Percentiles rank a stretch among this genome's conserved stretches.
phyloP scores from a whole-genome alignment of 2,329 filamentous ascomycete genomes.

The Teratosphaeria destructans region DNA sequence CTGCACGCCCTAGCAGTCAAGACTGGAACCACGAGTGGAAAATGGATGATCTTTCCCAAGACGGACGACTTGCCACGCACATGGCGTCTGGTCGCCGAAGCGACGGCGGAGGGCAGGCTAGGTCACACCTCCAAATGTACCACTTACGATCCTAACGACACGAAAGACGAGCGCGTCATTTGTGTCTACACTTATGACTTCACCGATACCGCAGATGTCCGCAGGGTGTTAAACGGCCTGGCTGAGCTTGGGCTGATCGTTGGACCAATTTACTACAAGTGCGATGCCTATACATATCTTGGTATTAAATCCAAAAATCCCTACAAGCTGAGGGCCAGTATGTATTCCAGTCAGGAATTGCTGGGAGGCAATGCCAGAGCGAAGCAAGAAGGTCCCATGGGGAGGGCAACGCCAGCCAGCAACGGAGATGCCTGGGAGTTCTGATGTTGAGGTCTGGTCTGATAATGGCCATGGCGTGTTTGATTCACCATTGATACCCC shows the following conservation, averaged over 20 bases:
- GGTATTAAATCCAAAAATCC: conserved; percentile 30
- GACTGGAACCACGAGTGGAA: conserved; percentile 52
- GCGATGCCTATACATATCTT: conserved; percentile 45
- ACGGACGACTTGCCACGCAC: conserved; percentile 46
- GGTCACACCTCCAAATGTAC: conserved; percentile 66
- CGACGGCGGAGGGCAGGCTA: conserved; percentile 57
- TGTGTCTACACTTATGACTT: conserved; percentile 75
- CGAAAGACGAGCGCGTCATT: conserved; percentile 46
- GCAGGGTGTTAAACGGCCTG: conserved; percentile 54
- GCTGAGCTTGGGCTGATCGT: conserved; percentile 44
- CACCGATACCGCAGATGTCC: conserved; percentile 55
- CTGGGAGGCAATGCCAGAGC: conserved; percentile 1
- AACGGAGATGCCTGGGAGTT: not conserved
- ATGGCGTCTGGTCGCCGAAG: conserved; percentile 58
- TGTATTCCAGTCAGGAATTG: conserved; percentile 32
- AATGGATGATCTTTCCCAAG: conserved; percentile 67
- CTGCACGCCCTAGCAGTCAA: conserved; percentile 53
- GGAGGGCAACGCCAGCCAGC: not conserved
- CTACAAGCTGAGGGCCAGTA: conserved; percentile 33
- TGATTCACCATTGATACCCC: not conserved
- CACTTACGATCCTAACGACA: conserved; percentile 33
- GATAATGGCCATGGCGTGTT: not conserved
- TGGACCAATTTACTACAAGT: conserved; percentile 62
- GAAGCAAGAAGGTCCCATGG: not conserved
- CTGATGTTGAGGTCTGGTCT: not conserved